Percentiles rank a stretch among this genome's conserved stretches.
Conservation (phyloP, 148 eudicot species). For the Silene uniflora region DNA sequence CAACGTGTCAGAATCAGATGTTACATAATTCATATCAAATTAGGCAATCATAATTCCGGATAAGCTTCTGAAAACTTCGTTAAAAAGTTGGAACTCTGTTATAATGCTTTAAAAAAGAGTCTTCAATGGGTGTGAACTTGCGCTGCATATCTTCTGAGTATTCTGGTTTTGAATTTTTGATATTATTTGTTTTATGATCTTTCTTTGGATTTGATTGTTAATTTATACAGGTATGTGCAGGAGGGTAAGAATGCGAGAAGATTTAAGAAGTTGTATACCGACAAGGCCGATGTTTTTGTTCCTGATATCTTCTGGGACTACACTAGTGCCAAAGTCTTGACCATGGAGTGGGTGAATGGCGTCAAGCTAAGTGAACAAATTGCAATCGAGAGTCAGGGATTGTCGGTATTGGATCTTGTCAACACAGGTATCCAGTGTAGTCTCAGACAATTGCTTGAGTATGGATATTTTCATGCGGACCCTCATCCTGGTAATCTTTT, state of each 20-base stretch:
- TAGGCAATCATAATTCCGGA: not conserved
- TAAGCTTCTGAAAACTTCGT: not conserved
- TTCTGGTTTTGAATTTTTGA: not conserved
- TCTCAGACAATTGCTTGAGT: constrained; percentile 93
- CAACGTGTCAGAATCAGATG: not conserved
- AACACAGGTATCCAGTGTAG: constrained; percentile 96
- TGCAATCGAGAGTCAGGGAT: constrained; percentile 87
- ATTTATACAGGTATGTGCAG: constrained; percentile 90
- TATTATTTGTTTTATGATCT: constrained; percentile 21
- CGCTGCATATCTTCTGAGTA: not conserved
- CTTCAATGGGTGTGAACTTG: not conserved
- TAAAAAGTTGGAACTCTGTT: not conserved
- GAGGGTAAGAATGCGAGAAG: constrained; percentile 99
- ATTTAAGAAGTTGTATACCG: constrained; percentile 95
- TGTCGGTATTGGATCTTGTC: constrained; percentile 90
- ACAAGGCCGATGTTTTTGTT: constrained; percentile 89
- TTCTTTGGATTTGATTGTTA: constrained; percentile 61
- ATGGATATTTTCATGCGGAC: constrained; percentile 98
- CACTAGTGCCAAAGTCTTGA: constrained; percentile 86
- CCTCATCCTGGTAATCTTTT: constrained; percentile 99
- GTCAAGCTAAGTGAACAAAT: constrained; percentile 86
- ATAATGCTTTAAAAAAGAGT: not conserved
- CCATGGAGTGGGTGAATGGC: constrained; percentile 99
- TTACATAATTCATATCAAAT: not conserved
- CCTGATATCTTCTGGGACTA: constrained; percentile 99